A percentile compares a stretch with the other conserved stretches of the same genome.
Evolutionary conservation across 148 eudicot species (phyloP).

Genomic region (Vaccinium darrowii): DNA sequence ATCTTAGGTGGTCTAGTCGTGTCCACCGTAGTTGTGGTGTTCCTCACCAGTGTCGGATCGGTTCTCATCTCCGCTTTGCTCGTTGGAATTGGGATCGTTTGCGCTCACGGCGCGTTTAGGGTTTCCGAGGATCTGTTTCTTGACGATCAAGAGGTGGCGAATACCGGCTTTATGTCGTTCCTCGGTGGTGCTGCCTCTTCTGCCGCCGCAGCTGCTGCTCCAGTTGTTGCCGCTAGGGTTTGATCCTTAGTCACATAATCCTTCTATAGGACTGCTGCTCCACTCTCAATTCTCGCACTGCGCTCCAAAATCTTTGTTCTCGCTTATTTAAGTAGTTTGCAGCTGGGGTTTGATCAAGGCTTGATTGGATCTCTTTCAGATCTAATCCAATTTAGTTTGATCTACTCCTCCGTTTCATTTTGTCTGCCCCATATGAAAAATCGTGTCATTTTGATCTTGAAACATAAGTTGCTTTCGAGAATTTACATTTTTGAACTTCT

Average conservation of each 20-base stretch:
- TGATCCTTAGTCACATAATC: conserved; percentile 15
- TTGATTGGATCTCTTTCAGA: conserved; percentile 13
- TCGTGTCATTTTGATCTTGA: no score
- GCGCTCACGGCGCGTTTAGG: conserved; percentile 72
- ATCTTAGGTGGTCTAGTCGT: conserved; percentile 46
- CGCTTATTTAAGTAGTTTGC: background rate
- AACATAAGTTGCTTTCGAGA: no score
- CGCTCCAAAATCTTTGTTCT: no score
- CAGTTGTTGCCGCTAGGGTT: conserved; percentile 44
- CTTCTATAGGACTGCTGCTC: no score
- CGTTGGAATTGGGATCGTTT: conserved; percentile 50
- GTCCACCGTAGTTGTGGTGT: conserved; percentile 48
- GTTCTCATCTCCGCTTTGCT: conserved; percentile 55
- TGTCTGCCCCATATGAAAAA: no score
- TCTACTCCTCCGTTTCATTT: background rate
- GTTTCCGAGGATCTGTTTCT: conserved; percentile 72
- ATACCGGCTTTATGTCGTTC: conserved; percentile 55
- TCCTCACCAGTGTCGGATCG: conserved; percentile 71
- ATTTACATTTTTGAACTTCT: no score
- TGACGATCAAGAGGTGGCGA: conserved; percentile 64
- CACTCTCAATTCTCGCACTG: no score
- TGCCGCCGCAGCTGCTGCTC: conserved; percentile 56
- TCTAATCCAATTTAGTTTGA: conserved; percentile 8
- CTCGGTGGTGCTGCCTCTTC: conserved; percentile 70
- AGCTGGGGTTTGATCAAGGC: conserved; percentile 32